phyloP scores from a whole-genome alignment of 73 alveolate species.

The Stentor coeruleus region DNA sequence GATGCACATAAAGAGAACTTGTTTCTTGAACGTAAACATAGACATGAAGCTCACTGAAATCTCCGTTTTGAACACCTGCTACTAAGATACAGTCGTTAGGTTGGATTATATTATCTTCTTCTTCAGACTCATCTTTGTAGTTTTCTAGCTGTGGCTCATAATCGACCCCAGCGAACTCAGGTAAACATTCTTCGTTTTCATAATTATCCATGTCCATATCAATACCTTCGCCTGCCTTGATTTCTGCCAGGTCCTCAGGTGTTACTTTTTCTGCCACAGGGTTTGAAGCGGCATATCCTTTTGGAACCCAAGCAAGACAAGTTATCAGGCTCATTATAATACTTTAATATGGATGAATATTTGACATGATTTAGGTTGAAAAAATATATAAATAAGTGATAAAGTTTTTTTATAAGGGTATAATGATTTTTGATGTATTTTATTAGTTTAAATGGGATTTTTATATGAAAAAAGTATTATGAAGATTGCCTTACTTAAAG shows the following conservation, averaged over 20 bases:
- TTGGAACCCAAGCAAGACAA: constrained; percentile 75
- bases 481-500: no score
- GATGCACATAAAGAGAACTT: constrained; percentile 92
- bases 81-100: constrained; percentile 87
- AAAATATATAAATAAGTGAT: no score
- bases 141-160: constrained; percentile 61
- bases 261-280: background rate
- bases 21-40: constrained; percentile 91
- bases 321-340: constrained; percentile 55
- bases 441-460: no score
- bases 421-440: no score
- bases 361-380: no score
- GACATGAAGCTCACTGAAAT: constrained; percentile 88
- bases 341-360: no score
- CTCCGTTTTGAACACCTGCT: constrained; percentile 86
- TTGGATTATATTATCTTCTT: constrained; percentile 89
- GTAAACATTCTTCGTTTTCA: constrained; percentile 44
- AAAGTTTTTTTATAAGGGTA: no score
- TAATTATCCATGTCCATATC: constrained; percentile 42
- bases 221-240: constrained; percentile 11
- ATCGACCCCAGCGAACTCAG: constrained; percentile 40
- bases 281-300: constrained; percentile 69
- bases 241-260: constrained; percentile 22
- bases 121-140: constrained; percentile 72
- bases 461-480: no score